Percentiles rank a stretch among this genome's conserved stretches.
phyloP scores from a whole-genome alignment of 2,329 filamentous ascomycete genomes.

The Aspergillus sp. region DNA sequence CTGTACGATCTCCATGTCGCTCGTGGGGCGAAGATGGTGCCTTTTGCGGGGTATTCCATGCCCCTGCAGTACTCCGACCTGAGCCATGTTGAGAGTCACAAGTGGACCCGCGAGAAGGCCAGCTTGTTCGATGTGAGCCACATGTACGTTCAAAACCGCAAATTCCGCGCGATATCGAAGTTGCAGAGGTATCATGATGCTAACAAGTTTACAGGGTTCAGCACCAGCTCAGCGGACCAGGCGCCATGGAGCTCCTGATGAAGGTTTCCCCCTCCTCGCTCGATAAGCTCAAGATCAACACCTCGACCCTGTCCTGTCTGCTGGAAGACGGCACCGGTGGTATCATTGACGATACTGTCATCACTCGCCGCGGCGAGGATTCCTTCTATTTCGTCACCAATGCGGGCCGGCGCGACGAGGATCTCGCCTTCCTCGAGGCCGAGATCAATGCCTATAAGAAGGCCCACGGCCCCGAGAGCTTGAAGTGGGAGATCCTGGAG shows the following conservation, averaged over 20 bases:
- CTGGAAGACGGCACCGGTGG: constrained; percentile 78
- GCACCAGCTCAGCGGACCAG: constrained; percentile 77
- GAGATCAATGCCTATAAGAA: constrained; percentile 63
- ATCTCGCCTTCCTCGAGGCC: constrained; percentile 70
- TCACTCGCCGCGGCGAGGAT: constrained; percentile 73
- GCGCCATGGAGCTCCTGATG: constrained; percentile 77
- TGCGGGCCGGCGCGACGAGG: constrained; percentile 86
- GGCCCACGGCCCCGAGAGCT: constrained; percentile 51
- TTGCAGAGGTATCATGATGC: neutral
- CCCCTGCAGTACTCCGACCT: constrained; percentile 81
- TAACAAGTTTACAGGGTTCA: constrained; percentile 57
- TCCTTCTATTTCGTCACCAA: constrained; percentile 94
- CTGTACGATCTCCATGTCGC: constrained; percentile 76
- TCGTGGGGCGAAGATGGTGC: constrained; percentile 87
- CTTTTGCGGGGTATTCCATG: constrained; percentile 93
- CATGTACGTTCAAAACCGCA: constrained; percentile 61
- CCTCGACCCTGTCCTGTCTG: constrained; percentile 79
- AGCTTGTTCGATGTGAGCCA: constrained; percentile 95
- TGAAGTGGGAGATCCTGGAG: constrained; percentile 68
- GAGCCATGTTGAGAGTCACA: constrained; percentile 79
- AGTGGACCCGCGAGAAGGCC: constrained; percentile 81
- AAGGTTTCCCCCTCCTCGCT: constrained; percentile 76
- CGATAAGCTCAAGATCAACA: constrained; percentile 60
- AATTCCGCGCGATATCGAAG: neutral
- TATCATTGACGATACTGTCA: constrained; percentile 91